A percentile compares a stretch with the other conserved stretches of the same genome.
Conservation (phyloP, 2,329 filamentous ascomycete genomes). For the Geosmithia putterillii region DNA sequence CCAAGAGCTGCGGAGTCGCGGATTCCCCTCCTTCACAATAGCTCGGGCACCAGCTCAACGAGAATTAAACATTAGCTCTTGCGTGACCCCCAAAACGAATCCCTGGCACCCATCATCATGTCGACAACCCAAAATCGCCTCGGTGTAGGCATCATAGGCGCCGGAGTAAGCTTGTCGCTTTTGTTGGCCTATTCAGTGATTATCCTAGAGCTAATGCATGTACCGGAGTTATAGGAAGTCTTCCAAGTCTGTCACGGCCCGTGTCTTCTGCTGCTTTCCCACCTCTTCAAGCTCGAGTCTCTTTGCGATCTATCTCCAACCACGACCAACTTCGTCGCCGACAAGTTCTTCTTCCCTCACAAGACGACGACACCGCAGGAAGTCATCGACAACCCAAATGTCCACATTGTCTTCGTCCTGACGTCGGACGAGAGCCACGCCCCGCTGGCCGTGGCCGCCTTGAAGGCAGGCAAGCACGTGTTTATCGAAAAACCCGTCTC, state of each 20-base stretch:
- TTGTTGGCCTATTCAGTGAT: not conserved
- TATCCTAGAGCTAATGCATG: not conserved
- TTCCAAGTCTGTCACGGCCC: constrained; percentile 9
- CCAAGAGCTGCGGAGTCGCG: not conserved
- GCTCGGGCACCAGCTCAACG: not conserved
- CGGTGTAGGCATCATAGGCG: constrained; percentile 6
- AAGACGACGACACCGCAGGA: constrained; percentile 14
- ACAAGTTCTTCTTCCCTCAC: constrained; percentile 17
- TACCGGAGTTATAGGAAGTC: constrained; percentile 3
- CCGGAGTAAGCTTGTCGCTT: constrained; percentile 3
- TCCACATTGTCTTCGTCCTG: constrained; percentile 40
- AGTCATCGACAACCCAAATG: constrained; percentile 23
- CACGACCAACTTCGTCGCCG: constrained; percentile 10
- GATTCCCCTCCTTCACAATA: not conserved
- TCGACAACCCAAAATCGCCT: not conserved
- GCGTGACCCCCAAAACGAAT: no score
- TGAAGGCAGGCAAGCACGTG: constrained; percentile 39
- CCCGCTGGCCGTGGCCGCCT: constrained; percentile 31
- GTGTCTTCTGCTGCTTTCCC: constrained; percentile 17
- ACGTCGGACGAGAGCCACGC: constrained; percentile 41
- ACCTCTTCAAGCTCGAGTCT: constrained; percentile 29
- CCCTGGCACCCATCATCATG: not conserved
- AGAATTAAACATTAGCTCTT: no score
- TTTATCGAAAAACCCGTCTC: constrained; percentile 49
- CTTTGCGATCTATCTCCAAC: constrained; percentile 35